Conservation (phyloP, 2,329 filamentous ascomycete genomes). For the Cercospora sojina region DNA sequence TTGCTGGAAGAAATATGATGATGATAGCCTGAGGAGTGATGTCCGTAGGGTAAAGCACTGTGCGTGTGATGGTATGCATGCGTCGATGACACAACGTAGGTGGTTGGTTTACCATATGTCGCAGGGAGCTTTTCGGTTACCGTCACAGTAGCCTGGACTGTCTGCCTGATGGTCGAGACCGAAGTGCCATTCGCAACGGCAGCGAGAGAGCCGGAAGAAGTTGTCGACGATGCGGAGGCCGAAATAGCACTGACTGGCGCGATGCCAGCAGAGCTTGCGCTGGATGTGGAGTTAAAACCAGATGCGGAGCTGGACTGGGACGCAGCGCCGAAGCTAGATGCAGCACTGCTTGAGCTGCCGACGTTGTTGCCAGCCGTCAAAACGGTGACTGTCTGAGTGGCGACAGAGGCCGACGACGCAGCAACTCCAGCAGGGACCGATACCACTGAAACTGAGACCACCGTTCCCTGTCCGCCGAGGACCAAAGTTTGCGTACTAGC, state of each 20-base stretch:
- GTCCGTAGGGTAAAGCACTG: not conserved
- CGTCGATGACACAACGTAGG: slow-evolving; percentile 9
- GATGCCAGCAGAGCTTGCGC: not conserved
- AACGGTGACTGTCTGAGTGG: not conserved
- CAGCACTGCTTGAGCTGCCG: not conserved
- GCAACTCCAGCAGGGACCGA: not conserved
- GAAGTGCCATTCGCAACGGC: not conserved
- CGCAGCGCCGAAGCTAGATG: not conserved
- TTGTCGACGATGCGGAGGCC: not conserved
- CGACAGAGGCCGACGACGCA: not conserved
- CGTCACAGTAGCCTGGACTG: not conserved
- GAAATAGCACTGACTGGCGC: not conserved
- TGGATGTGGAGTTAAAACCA: not conserved
- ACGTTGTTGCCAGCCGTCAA: not conserved
- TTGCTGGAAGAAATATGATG: not conserved
- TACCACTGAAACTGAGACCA: not conserved
- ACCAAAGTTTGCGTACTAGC: not conserved
- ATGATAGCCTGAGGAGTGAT: not conserved
- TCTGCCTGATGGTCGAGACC: not conserved
- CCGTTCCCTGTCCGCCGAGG: not conserved
- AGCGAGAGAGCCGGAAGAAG: not conserved
- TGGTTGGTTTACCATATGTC: slow-evolving; percentile 9
- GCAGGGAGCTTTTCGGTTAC: slow-evolving; percentile 6
- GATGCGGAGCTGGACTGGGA: not conserved
- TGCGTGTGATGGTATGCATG: not conserved